These are phyloP conservation scores for Paratinospora sagittata DNA, from an alignment of 164 flowering plant species.

Conservation along the genomic window DNA sequence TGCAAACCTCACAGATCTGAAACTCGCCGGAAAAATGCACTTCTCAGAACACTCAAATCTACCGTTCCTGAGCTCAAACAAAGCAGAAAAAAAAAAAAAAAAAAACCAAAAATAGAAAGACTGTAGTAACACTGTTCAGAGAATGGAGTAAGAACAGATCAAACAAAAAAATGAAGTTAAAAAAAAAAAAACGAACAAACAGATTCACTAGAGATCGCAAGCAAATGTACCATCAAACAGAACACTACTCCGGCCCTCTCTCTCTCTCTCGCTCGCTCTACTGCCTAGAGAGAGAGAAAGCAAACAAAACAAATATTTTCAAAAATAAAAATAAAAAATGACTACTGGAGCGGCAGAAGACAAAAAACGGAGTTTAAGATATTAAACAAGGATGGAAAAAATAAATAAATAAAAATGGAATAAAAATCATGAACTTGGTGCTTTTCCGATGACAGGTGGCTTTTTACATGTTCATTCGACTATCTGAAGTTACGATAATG, in stretches of 20 bases:
- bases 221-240: background rate
- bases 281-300: background rate
- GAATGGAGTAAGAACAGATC: background rate
- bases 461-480: background rate
- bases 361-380: background rate
- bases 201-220: background rate
- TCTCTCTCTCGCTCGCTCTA: background rate
- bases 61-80: background rate
- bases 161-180: background rate
- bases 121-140: background rate
- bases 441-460: background rate
- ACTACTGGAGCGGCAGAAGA: background rate
- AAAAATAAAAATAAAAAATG: background rate
- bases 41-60: background rate
- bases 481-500: background rate
- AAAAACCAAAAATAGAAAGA: background rate
- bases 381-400: background rate
- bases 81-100: too few relatives aligned
- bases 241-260: background rate
- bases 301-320: background rate
- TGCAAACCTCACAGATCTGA: conserved; percentile 25
- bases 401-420: background rate
- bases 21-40: conserved; percentile 17
- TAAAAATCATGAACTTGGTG: background rate
- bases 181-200: background rate